Evolutionary conservation across 1,284 basidiomycete species (phyloP).

Genomic region (Puccinia brachypodii): DNA sequence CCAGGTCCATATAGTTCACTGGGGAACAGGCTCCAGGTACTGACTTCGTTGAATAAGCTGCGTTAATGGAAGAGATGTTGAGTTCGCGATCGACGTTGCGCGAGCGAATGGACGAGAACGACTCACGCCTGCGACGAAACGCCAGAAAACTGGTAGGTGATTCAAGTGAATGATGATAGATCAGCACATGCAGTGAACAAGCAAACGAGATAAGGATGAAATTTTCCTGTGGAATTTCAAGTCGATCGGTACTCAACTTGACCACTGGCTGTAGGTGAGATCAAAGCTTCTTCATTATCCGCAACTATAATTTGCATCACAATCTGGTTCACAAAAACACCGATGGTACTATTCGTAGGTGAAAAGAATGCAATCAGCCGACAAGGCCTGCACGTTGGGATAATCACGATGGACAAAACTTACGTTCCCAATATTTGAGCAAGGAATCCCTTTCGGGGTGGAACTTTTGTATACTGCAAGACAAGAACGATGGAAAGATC

Average conservation of each 20-base stretch:
- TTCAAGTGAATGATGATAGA: background rate
- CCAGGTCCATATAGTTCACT: constrained; percentile 33
- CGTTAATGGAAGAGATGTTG: background rate
- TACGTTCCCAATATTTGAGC: constrained; percentile 45
- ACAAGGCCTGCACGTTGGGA: background rate
- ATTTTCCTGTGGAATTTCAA: background rate
- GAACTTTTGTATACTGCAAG: constrained; percentile 48
- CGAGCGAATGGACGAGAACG: background rate
- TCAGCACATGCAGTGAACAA: background rate
- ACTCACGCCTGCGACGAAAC: constrained; percentile 45
- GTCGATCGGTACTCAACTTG: constrained; percentile 40
- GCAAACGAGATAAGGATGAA: background rate
- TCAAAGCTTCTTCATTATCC: constrained; percentile 25
- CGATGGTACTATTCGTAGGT: background rate
- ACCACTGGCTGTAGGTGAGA: constrained; percentile 37
- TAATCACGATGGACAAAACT: background rate
- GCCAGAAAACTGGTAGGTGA: constrained; percentile 37
- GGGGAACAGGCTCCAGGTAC: constrained; percentile 47
- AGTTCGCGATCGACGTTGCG: background rate
- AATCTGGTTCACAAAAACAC: constrained; percentile 46
- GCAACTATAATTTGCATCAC: constrained; percentile 46
- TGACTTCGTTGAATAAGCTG: constrained; percentile 48
- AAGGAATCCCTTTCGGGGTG: constrained; percentile 40
- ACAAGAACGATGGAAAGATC: background rate
- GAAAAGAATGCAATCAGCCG: background rate